phyloP scores from a whole-genome alignment of 768 basidiomycete genomes.

The Mycena kentingensis region DNA sequence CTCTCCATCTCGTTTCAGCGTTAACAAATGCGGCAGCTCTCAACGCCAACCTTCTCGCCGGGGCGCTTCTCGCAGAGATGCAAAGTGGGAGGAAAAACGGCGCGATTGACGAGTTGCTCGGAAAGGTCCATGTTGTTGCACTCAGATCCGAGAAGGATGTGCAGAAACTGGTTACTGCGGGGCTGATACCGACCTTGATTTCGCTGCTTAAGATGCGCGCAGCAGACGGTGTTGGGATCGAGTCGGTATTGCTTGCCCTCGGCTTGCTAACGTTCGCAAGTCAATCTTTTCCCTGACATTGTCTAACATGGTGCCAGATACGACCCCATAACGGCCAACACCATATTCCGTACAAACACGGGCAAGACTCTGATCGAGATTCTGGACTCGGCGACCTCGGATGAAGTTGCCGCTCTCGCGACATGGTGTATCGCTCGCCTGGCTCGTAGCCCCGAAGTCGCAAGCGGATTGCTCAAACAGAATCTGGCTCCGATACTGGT shows the following conservation, averaged over 20 bases:
- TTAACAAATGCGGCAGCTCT: slow-evolving; percentile 3
- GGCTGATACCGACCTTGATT: slow-evolving; percentile 26
- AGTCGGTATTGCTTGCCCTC: slow-evolving; percentile 26
- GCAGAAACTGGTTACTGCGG: slow-evolving; percentile 31
- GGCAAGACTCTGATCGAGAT: slow-evolving; percentile 26
- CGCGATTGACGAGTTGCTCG: slow-evolving; percentile 26
- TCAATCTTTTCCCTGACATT: too few relatives aligned
- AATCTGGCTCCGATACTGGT: slow-evolving; percentile 21
- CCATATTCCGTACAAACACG: slow-evolving; percentile 29
- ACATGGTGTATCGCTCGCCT: slow-evolving; percentile 30
- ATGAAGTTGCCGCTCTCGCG: slow-evolving; percentile 25
- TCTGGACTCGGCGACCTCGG: slow-evolving; percentile 23
- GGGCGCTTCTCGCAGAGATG: slow-evolving; percentile 28
- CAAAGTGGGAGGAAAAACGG: slow-evolving; percentile 25
- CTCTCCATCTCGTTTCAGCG: neutral
- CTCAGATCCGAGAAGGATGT: slow-evolving; percentile 28
- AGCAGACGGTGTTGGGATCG: slow-evolving; percentile 25
- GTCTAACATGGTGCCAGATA: slow-evolving; percentile 4
- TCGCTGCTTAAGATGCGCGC: slow-evolving; percentile 28
- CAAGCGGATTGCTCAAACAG: slow-evolving; percentile 27
- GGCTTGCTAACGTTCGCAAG: slow-evolving; percentile 29
- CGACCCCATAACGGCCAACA: slow-evolving; percentile 30
- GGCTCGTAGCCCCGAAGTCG: slow-evolving; percentile 26
- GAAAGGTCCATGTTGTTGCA: slow-evolving; percentile 24
- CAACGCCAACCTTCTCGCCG: slow-evolving; percentile 28